These are phyloP conservation scores for Geotrichum restrictum DNA, from an alignment of 1,139 yeast genomes.

Conservation along the genomic window DNA sequence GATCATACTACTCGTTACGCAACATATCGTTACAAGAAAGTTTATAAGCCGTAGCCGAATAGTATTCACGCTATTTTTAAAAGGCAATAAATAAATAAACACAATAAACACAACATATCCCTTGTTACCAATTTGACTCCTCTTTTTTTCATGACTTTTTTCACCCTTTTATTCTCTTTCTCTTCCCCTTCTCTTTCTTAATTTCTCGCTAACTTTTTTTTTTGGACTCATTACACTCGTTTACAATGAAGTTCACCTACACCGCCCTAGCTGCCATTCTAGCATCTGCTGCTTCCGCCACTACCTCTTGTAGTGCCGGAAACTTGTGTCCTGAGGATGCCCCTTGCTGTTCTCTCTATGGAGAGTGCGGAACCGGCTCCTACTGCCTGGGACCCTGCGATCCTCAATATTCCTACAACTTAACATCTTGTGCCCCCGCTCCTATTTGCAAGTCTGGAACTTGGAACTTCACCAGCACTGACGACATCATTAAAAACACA, in stretches of 20 bases:
- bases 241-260: constrained; percentile 13
- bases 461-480: constrained; percentile 30
- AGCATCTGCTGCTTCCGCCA: constrained; percentile 21
- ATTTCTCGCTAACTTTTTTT: constrained; percentile 1
- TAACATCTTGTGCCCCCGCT: constrained; percentile 67
- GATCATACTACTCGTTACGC: no score
- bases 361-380: constrained; percentile 79
- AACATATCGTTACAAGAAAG: background rate
- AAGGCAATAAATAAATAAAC: no score
- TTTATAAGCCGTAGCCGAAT: background rate
- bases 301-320: constrained; percentile 48
- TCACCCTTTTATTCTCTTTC: background rate
- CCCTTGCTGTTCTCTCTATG: constrained; percentile 84
- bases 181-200: constrained; percentile 3
- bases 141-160: background rate
- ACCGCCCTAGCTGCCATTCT: constrained; percentile 14
- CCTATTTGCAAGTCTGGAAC: constrained; percentile 34
- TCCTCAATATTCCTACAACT: constrained; percentile 57
- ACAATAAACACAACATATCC: background rate
- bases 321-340: constrained; percentile 60
- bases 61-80: background rate
- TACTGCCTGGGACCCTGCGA: constrained; percentile 82
- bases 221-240: background rate
- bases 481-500: constrained; percentile 39
- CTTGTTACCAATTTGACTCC: background rate